Base-by-base conservation (phyloP, 2,329 filamentous ascomycete species). In the Colletotrichum sp. region DNA sequence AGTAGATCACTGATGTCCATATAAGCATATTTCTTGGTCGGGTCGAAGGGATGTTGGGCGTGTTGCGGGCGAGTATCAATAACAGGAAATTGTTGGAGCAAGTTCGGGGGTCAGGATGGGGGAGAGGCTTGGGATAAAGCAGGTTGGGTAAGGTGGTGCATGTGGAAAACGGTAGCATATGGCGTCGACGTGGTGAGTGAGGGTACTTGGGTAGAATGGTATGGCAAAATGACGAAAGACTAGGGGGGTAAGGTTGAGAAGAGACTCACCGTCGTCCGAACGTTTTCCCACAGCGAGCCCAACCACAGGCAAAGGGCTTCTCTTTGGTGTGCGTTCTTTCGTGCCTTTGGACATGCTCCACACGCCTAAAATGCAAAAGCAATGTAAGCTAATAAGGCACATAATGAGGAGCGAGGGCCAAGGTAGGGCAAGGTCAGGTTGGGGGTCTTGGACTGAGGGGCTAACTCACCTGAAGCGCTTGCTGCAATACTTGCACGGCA, bases 241-340 rank as follows among this genome's bases (percentile, higher is more conserved):
- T 60, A 13, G 39, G 72, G 70, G 74, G 74, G 28, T n/a, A 75
- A 71, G 74, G 74, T 75, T 74, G 71, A 66, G 67, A 73, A 7
- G 72, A 55, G 78, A 87, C 90, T 87, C 82, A 92, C 91, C 90
- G 87, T 85, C 91, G 86, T 80, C 90, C 90, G 84, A 92, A 93
- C 3, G 88, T 91, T 84, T 92, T 92, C 65, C 91, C 90, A 83
- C 91, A 93, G 57, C 89, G 87, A 80, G 88, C 87, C 89, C 90
- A 92, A 77, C 80, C 86, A 79, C 91, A 93, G 67, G 89, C 87
- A 81, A 92, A 93, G 10, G 91, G 91, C 82, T 92, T 92, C 84
- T 92, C 91, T 80, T 92, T 92, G 79, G 91, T 93, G 83, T 93
- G 91, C 39, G 90, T 92, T 77, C 91, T 88, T 82, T 92, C 90